A percentile compares a stretch with the other conserved stretches of the same genome.
Conservation (phyloP, 768 basidiomycete species). For the Daedaleopsis nitida region DNA sequence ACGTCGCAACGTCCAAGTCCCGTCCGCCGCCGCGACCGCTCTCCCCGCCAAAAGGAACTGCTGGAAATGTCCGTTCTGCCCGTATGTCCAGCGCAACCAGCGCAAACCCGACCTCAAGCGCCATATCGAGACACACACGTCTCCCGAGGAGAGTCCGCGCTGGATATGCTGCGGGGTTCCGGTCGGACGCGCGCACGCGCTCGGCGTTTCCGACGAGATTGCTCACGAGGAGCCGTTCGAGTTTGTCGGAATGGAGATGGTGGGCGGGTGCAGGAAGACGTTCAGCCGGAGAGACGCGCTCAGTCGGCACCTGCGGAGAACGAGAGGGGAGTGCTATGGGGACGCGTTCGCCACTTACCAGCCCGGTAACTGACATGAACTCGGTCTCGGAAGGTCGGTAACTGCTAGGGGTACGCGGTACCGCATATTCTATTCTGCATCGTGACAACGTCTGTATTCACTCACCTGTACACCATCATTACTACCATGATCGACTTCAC, state of each 20-base stretch:
- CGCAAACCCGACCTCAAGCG: constrained; percentile 15
- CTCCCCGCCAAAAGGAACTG: neutral
- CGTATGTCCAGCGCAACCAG: constrained; percentile 8
- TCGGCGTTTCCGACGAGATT: neutral
- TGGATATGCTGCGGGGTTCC: constrained; percentile 19
- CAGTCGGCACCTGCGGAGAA: constrained; percentile 10
- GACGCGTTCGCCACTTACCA: constrained; percentile 1
- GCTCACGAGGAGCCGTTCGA: neutral
- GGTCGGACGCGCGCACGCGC: neutral
- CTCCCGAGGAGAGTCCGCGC: neutral
- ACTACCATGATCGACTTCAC: no score
- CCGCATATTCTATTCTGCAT: no score
- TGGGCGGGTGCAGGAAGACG: constrained; percentile 16
- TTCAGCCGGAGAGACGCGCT: constrained; percentile 17
- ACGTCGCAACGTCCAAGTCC: neutral
- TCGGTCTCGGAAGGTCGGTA: no score
- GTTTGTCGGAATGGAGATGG: constrained; percentile 7
- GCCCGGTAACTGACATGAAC: neutral
- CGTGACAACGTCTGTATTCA: no score
- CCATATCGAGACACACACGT: constrained; percentile 16
- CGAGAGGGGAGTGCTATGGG: constrained; percentile 1
- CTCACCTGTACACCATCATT: no score
- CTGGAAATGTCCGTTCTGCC: constrained; percentile 12
- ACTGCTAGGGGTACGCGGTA: no score
- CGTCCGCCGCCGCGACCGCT: neutral